Base-by-base conservation (phyloP, 306 rosid genomes). In the Comarum palustre region DNA sequence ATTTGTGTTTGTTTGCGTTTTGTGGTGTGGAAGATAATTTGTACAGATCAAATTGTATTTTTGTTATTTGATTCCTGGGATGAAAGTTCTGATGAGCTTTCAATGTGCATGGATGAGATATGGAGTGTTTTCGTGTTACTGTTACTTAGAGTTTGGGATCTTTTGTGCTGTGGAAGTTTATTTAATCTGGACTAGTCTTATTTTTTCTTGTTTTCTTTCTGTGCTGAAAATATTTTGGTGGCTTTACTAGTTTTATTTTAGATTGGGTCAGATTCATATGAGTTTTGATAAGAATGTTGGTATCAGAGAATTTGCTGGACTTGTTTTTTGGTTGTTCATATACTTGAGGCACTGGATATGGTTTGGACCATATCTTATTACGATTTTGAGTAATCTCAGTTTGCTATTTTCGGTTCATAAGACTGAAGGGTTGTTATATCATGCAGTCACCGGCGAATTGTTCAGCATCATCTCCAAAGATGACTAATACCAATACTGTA, bases 381-480 rank as follows among this genome's bases (percentile, higher is more conserved):
- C 8, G 59, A n/a, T 5, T 20, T 8, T 52, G 14, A 20, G 14
- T 52, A 50, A 29, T 70, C 10, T 61, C 67, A 72, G 17, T 27
- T 32, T 71, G 2, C 12, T 31, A 25, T 17, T 17, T 27, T 29
- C 10, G n/a, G 16, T 73, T 51, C 66, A 9, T 75, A 15, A 75
- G 5, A 34, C 70, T 51, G 80, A 74, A 71, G 8, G 24, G 36
- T 8, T n/a, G 29, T 69, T 4, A 27, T 76, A 19, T 73, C 66
- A 41, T 87, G 91, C 95, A 94, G 99, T 80, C 95, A 94, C 86
- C 95, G 81, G 6, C 87, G 90, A 16, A 89, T 94, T 83, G 97
- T 94, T 82, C 96, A 94, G 80, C 3, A 50, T 62, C 41, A 38
- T n/a, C 27, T 48, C 45, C 72, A 32, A 32, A 29, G 34, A 58